These are phyloP conservation scores for Rhynchospora pubera DNA, from an alignment of 176 grass and related monocot species.

Conservation along the genomic window DNA sequence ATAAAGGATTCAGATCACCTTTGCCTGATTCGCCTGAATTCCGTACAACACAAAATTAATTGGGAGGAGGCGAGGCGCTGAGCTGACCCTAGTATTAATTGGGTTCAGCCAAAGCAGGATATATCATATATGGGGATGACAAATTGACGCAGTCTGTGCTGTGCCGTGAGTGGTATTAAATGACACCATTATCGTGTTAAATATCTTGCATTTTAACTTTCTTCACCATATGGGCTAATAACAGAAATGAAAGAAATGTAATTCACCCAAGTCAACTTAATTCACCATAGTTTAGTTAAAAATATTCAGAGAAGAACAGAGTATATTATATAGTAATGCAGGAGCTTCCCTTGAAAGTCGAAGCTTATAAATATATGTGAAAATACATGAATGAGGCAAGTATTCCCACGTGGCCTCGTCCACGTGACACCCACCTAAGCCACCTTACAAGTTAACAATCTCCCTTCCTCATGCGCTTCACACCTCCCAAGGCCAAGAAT, in stretches of 20 bases:
- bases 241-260: not conserved
- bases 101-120: not conserved
- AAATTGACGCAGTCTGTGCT: not conserved
- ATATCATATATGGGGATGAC: too few species aligned
- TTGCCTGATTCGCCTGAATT: not conserved
- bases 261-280: slow-evolving; percentile 3
- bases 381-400: not conserved
- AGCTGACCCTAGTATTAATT: not conserved
- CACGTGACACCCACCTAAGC: slow-evolving; percentile 13
- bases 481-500: slow-evolving; percentile 10
- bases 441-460: too few species aligned
- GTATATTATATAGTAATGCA: not conserved
- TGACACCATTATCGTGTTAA: not conserved
- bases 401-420: slow-evolving; percentile 1
- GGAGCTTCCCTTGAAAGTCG: not conserved
- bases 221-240: too few species aligned
- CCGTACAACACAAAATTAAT: not conserved
- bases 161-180: not conserved
- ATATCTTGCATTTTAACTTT: not conserved
- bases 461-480: not conserved
- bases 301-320: not conserved
- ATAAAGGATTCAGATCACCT: not conserved
- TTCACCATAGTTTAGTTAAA: not conserved
- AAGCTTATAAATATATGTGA: not conserved
- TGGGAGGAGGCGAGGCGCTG: too few species aligned